Percentiles rank a stretch among this genome's conserved stretches.
phyloP scores from a whole-genome alignment of 805 yeast species.

The Starmera caribaea region DNA sequence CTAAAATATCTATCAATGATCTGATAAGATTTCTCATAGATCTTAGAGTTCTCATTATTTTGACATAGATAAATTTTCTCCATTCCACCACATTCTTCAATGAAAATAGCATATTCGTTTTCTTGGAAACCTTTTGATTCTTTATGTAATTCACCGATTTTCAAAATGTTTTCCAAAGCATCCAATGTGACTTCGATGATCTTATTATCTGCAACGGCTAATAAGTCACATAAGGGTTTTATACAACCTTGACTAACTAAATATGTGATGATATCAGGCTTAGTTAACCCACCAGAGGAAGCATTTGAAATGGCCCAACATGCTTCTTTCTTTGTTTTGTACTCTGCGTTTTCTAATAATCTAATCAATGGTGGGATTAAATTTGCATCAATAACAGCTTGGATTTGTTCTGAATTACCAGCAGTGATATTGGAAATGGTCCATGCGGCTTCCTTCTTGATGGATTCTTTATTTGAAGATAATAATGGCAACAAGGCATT shows the following conservation, averaged over 20 bases:
- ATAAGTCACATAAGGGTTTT: slow-evolving; percentile 90
- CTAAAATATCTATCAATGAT: slow-evolving; percentile 89
- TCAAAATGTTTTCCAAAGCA: slow-evolving; percentile 86
- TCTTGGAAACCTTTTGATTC: slow-evolving; percentile 59
- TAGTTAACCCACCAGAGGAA: slow-evolving; percentile 85
- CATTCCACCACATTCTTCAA: slow-evolving; percentile 98
- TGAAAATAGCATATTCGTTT: slow-evolving; percentile 82
- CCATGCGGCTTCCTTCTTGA: slow-evolving; percentile 98
- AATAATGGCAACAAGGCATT: slow-evolving; percentile 76
- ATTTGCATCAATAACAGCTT: slow-evolving; percentile 92
- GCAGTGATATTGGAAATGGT: slow-evolving; percentile 97
- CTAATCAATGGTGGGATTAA: slow-evolving; percentile 86
- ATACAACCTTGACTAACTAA: slow-evolving; percentile 93
- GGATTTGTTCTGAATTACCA: slow-evolving; percentile 91
- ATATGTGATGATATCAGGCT: slow-evolving; percentile 90
- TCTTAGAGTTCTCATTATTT: slow-evolving; percentile 81
- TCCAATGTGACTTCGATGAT: slow-evolving; percentile 93
- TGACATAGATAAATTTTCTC: slow-evolving; percentile 93
- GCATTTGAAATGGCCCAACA: slow-evolving; percentile 99
- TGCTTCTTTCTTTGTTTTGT: slow-evolving; percentile 95
- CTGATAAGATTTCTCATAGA: slow-evolving; percentile 82
- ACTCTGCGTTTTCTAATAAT: slow-evolving; percentile 74
- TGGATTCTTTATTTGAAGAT: slow-evolving; percentile 78
- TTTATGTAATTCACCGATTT: slow-evolving; percentile 89
- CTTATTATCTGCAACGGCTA: slow-evolving; percentile 80